Base-by-base conservation (phyloP, 139 green algal genomes). In the Coccomyxa sp. region DNA sequence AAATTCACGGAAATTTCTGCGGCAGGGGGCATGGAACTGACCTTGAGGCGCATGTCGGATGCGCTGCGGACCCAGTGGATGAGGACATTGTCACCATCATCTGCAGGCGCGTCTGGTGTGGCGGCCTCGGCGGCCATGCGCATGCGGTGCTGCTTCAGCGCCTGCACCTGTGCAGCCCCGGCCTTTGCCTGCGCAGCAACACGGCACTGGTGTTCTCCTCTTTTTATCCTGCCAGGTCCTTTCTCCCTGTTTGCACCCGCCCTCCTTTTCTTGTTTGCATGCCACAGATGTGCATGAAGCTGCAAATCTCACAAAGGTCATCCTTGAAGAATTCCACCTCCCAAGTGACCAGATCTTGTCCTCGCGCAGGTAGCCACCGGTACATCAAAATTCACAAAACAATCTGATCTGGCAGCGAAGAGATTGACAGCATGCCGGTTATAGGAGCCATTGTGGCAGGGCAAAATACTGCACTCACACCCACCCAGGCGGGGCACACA, bases 41-140 rank as follows among this genome's bases (percentile, higher is more conserved):
- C 78, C 84, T n/a, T 85, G 38, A 51, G 85, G 51, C 63, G 80
- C 80, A 78, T 51, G 67, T 28, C 79, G 38, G 13, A 16, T 10
- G 38, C 45, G 66, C 57, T 60, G 25, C n/a, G 82, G 25, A 80
- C 13, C 57, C 58, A 31, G 27, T 58, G 60, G 31, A 57, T 28
- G 30, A 84, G 81, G 31, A 84, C 67, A 10, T 75, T 75, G 21
- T 79, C 23, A 3, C 67, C 81, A 58, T 18, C 38, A n/a, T 30
- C 28, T n/a, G 38, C 59, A 30, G 60, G 60, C 79, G 27, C 15
- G 13, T 77, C 38, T 3, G 38, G 38, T 51, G 38, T 77, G 60
- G 16, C 31, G 12, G 71, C 71, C 71, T 31, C 71, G 1, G 25
- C 71, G 9, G 71, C 71, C 23, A 18, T n/a, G 23, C 27, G 21